Evolutionary conservation across 2,329 filamentous ascomycete species (phyloP), one percentile per base, ranked within the genome.

Genomic region (Fusarium guadeloupense): DNA sequence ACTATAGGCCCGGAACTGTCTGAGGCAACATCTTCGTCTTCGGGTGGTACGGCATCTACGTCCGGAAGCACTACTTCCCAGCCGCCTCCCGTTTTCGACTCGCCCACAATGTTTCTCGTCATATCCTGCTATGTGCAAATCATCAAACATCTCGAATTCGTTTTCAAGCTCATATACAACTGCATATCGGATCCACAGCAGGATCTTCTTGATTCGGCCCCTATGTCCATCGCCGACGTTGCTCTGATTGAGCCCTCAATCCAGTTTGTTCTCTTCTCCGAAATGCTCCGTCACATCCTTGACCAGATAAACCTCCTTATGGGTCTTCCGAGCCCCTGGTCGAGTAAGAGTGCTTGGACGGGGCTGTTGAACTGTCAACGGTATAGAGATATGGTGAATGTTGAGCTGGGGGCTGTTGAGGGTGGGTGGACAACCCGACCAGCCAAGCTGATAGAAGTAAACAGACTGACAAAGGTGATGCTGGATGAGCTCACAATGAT

Each of bases 111-210:
- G 38, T 62, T 72, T 23, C 59, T 71, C 19, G 57, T 72, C 33
- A 68, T 72, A 40, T 74, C 72, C 7, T 74, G 71, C 40, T 73
- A 68, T 38, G 56, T 64, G 5, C 71, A 74, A 21, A 52, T 71
- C 21, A 54, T 69, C 43, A 59, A 59, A 9, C 62, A 69, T 42
- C 59, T 71, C 14, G 72, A 74, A 19, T 41, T 66, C 20, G 21
- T 68, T 6, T 40, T 69, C 35, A 55, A 55, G 10, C 60, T 69
- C 16, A 50, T 64, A 20, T 47, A 69, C 33, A 57, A 59, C 10
- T 57, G 63, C 5, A 34, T 67, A 9, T 52, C 20, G 14, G 56
- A 62, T 33, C 30, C 55, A 28, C 19, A 54, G 9, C 14, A 52
- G n/a, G 48, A 62, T 10, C 42, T 62, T 33, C 42, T 66, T 33